phyloP scores from a whole-genome alignment of 257 asterid genomes.

The Nicotiana obtusifolia region DNA sequence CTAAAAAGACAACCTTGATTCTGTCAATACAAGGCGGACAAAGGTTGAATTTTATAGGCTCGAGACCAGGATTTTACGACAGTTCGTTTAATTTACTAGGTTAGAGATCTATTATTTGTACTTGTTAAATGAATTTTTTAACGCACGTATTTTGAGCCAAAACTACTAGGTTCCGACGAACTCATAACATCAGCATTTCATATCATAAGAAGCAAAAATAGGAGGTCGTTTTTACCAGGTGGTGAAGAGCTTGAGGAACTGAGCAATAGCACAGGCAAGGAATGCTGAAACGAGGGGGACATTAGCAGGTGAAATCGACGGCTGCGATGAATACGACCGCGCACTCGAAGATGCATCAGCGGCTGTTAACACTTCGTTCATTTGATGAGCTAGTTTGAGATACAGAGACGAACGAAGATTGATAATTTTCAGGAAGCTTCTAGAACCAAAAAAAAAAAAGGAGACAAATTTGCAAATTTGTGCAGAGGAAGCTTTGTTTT shows the following conservation, averaged over 20 bases:
- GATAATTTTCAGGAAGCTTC: background rate
- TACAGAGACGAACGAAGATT: background rate
- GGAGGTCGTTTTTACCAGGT: constrained; percentile 50
- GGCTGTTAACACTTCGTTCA: constrained; percentile 53
- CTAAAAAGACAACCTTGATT: background rate
- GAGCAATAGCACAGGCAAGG: constrained; percentile 85
- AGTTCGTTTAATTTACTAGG: no score
- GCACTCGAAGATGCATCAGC: constrained; percentile 69
- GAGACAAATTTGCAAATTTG: background rate
- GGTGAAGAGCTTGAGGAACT: constrained; percentile 85
- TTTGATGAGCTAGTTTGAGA: background rate
- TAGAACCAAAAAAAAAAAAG: background rate
- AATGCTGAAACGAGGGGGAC: constrained; percentile 72
- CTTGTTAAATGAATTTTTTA: no score
- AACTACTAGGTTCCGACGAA: no score
- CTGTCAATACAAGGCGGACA: background rate
- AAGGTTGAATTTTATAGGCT: no score
- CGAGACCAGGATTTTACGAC: no score
- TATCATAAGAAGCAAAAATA: background rate
- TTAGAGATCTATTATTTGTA: no score
- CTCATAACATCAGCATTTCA: no score
- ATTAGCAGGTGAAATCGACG: constrained; percentile 52
- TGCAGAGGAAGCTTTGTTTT: background rate
- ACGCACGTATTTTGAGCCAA: no score
- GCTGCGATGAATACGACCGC: constrained; percentile 30